These are phyloP conservation scores for Boletus rubroflammeus DNA, from an alignment of 768 basidiomycete species.

Conservation along the genomic window DNA sequence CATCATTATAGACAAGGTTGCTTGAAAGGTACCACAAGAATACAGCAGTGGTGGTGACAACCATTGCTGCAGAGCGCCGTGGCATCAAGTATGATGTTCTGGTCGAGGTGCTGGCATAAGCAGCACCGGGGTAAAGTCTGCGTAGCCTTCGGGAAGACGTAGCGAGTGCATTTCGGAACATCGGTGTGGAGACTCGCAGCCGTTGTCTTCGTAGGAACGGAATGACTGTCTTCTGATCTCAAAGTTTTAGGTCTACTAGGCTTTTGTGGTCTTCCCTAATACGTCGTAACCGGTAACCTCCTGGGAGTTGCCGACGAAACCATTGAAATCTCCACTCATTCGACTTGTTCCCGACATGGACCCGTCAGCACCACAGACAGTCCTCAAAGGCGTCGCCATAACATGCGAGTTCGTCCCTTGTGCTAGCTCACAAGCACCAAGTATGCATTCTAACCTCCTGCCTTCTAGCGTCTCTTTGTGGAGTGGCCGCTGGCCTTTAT, in stretches of 20 bases:
- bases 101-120: neutral
- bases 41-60: conserved; percentile 26
- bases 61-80: conserved; percentile 12
- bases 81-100: conserved; percentile 1
- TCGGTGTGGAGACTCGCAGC: conserved; percentile 1
- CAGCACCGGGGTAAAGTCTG: conserved; percentile 7
- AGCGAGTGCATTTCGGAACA: conserved; percentile 13
- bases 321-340: neutral
- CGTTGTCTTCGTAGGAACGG: too few relatives aligned
- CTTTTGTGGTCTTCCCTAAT: too few relatives aligned
- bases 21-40: conserved; percentile 38
- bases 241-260: too few relatives aligned
- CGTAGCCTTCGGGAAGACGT: conserved; percentile 2
- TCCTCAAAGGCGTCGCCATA: conserved; percentile 55
- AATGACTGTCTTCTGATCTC: too few relatives aligned
- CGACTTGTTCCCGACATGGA: conserved; percentile 20
- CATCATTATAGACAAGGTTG: conserved; percentile 37
- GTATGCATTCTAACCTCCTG: conserved; percentile 27
- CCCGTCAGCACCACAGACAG: conserved; percentile 36
- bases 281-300: neutral
- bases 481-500: conserved; percentile 40
- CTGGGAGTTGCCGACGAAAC: conserved; percentile 1
- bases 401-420: conserved; percentile 76
- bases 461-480: conserved; percentile 54
- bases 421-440: conserved; percentile 3